Evolutionary conservation across 495 filamentous ascomycete species (phyloP), one percentile per base, ranked within the genome.

Genomic region (Penicillium malachiteum): DNA sequence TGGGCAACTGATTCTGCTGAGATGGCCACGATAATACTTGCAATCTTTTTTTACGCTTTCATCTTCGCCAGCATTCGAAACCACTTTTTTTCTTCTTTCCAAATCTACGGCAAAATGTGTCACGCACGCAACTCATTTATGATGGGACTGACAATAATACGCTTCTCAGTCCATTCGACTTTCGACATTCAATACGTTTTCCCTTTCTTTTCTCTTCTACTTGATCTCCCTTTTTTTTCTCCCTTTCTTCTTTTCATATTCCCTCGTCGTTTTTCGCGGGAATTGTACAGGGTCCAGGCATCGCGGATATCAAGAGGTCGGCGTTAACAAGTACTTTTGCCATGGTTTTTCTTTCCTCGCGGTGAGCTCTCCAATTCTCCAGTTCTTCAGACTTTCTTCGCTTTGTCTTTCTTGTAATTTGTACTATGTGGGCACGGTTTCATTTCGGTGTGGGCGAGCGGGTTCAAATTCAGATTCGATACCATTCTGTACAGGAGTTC

Each of bases 401-500:
- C 26, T 30, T 9, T 30, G 26, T 30, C 11, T 26, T 46, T 46
- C 43, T 52, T 50, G 47, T 45, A 43, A 33, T 56, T 62, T 65
- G 58, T 67, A 67, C 54, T 65, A 67, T 64, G 34, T 61, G 53
- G 55, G 53, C 41, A 56, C 50, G 39, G 52, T 45, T 52, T 51
- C 31, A 49, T 56, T 56, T 54, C 45, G 59, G 56, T 39, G 58
- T 56, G 62, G 55, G 37, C 40, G 21, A 35, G 51, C 39, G 57
- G 64, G 52, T 59, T 60, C 63, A 59, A 60, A 58, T 55, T 66
- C 64, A 61, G 57, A 73, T 62, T 75, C 67, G 72, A 75, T 75
- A 75, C 72, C 72, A 75, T 70, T 71, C 65, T 72, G 65, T 68
- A 72, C 57, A 71, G 71, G 72, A 64, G 71, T 71, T 62, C 21